phyloP scores from a whole-genome alignment of 2,329 filamentous ascomycete species.

The Xylaria arbuscula region DNA sequence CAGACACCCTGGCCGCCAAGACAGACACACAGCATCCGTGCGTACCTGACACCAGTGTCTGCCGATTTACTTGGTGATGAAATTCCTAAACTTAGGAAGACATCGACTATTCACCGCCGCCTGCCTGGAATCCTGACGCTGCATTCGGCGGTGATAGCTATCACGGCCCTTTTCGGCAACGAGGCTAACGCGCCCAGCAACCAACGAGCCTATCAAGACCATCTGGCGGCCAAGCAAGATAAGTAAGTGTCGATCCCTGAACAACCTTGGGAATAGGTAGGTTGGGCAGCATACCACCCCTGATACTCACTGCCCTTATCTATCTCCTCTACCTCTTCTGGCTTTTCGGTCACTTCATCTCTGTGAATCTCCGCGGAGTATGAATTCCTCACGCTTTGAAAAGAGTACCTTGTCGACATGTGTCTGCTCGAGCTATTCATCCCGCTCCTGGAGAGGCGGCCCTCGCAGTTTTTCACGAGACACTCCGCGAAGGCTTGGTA shows the following conservation, averaged over 20 bases:
- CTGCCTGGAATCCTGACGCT: neutral
- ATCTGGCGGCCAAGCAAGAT: neutral
- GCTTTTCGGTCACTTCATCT: too few species aligned
- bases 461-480: too few species aligned
- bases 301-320: too few species aligned
- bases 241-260: neutral
- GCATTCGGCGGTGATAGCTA: neutral
- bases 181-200: too few species aligned
- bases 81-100: neutral
- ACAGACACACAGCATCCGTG: neutral
- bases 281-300: neutral
- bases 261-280: neutral
- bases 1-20: too few species aligned
- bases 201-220: neutral
- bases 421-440: too few species aligned
- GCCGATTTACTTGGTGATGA: neutral
- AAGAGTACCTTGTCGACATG: neutral
- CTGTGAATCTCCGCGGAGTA: constrained; percentile 62
- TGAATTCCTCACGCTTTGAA: constrained; percentile 70
- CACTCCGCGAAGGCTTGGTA: too few species aligned
- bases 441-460: too few species aligned
- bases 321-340: neutral
- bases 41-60: neutral
- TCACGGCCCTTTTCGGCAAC: neutral
- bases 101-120: neutral